Base-by-base conservation (phyloP, 2,329 filamentous ascomycete genomes). In the Fusarium sublunatum region DNA sequence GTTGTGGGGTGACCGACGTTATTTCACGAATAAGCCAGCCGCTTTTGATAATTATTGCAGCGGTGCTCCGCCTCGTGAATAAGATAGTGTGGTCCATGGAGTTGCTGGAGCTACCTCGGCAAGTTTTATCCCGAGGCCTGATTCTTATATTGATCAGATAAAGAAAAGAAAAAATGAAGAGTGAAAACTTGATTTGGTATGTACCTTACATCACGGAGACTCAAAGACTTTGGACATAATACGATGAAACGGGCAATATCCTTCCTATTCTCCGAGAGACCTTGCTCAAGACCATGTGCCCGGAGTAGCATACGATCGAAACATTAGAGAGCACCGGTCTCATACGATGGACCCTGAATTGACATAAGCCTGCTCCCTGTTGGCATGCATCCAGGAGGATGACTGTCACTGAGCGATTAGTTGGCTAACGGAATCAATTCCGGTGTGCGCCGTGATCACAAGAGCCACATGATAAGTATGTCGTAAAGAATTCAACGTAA, bases 321-420 rank as follows among this genome's bases (percentile, higher is more conserved):
- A 24, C 7, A 25, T 9, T 25, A 31, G 15, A 29, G 22, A 6
- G 3, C 53, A 25, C 15, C 24, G 29, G 31, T 24, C 39, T 57
- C 41, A 39, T 61, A 46, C 48, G 54, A 64, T 28, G 10, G 25
- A 43, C 35, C 54, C 54, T 47, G 34, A 34, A 32, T 38, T 31
- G 19, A 13, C 15, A 4, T 11, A 32, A 25, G 25, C 15, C 19
- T 40, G 11, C 35, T 38, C 44, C 15, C 13, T 22, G 31, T 29
- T 22, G 52, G 26, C 28, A 43, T 35, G n/a, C 41, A 31, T 36
- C 31, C 28, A 35, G 15, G 8, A 25, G n/a, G 19, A 19, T 19
- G 19, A 3, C 9, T 34, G 11, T 35, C 29, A 22, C 36, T 19
- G 12, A 22, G 32, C 24, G 10, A 29, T 31, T 19, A 19, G 19